Evolutionary conservation across 257 asterid genomes (phyloP), one percentile per base, ranked within the genome.

Genomic region (Solanum chaucha): DNA sequence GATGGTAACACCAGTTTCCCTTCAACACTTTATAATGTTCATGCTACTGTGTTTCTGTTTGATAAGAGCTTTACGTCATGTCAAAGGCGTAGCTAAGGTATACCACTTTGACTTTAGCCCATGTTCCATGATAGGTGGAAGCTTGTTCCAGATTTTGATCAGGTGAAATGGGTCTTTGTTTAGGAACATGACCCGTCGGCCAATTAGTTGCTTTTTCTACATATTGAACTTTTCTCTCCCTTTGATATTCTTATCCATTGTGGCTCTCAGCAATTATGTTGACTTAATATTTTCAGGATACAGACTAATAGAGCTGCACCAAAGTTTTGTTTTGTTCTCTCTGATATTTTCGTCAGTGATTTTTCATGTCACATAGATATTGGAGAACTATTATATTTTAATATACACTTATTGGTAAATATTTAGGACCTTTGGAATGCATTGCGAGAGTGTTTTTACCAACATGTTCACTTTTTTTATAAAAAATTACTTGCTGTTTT

Each of bases 1-100:
- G 91, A 95, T 96, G 99, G 99, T 96, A 91, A 92, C 82, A 22
- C 11, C 82, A 14, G 38, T 72, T 58, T 51, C 40, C 36, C 24
- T 9, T 40, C 30, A 48, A 48, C 11, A 28, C 20, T 30, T 48
- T 48, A 48, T 81, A 81, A 51, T 13, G 58, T 48, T 81, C 28
- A 17, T 48, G 68, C 41, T 6, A 10, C 30, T 30, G 7, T 28
- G 68, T 81, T 48, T 81, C 44, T 28, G 68, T 48, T 9, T 34
- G 36, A 81, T 10, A 17, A 48, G 68, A 51, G 55, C 67, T 17
- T 38, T 75, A 75, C 1, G 8, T 75, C 12, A n/a, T 75, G 59
- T 75, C 83, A 75, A 38, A 38, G 61, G 61, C n/a, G n/a, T 51
- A 51, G 82, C 51, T 74, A 11, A 74, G 6, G 55, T 10, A 38